These are phyloP conservation scores for Tolypocladium endophyticum DNA, from an alignment of 2,329 filamentous ascomycete species.

Conservation along the genomic window DNA sequence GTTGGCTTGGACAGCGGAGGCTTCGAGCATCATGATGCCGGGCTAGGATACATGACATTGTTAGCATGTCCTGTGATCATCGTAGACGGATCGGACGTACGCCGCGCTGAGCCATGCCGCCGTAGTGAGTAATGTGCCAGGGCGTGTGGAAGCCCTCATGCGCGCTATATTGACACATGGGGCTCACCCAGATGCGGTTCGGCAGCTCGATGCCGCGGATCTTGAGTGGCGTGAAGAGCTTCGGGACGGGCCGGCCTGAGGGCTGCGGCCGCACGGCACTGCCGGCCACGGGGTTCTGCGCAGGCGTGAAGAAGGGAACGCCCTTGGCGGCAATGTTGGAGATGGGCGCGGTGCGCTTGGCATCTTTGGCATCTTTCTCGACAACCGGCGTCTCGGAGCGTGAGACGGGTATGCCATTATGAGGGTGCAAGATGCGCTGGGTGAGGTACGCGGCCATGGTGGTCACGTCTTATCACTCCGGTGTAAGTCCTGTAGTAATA, in stretches of 20 bases:
- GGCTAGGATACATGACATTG: slow-evolving; percentile 18
- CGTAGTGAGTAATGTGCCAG: slow-evolving; percentile 66
- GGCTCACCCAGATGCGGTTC: slow-evolving; percentile 35
- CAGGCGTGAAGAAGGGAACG: slow-evolving; percentile 37
- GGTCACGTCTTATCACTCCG: not conserved
- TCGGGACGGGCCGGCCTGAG: slow-evolving; percentile 38
- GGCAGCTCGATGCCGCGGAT: slow-evolving; percentile 33
- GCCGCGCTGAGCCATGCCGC: slow-evolving; percentile 60
- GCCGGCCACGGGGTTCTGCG: slow-evolving; percentile 32
- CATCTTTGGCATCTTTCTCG: slow-evolving; percentile 10
- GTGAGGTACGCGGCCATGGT: slow-evolving; percentile 16
- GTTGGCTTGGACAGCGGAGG: slow-evolving; percentile 54
- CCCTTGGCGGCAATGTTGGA: slow-evolving; percentile 15
- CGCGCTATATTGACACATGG: slow-evolving; percentile 36
- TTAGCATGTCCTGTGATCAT: not conserved
- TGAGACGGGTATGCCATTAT: slow-evolving; percentile 15
- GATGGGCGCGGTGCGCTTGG: slow-evolving; percentile 12
- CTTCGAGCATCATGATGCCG: slow-evolving; percentile 58
- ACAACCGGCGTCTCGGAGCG: slow-evolving; percentile 10
- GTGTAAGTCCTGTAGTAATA: not conserved
- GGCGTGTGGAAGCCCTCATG: slow-evolving; percentile 50
- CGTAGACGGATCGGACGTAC: slow-evolving; percentile 17
- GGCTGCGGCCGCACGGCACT: slow-evolving; percentile 32
- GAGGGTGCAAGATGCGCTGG: slow-evolving; percentile 14
- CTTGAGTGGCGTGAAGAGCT: slow-evolving; percentile 35